Conservation (phyloP, 805 yeast species). For the Scheffersomyces stipitis region DNA sequence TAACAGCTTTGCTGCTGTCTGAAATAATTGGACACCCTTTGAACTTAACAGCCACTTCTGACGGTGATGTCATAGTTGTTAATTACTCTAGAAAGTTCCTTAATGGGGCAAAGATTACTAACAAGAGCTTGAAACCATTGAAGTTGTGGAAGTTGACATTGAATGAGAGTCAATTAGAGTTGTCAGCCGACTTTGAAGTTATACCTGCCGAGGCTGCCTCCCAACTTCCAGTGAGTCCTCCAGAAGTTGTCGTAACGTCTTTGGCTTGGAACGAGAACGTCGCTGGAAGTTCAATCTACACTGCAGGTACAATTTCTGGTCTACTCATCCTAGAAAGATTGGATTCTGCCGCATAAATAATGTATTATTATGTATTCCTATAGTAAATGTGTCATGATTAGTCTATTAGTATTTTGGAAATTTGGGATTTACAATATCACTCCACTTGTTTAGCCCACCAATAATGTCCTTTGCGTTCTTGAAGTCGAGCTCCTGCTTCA, state of each 20-base stretch:
- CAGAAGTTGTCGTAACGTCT: conserved; percentile 48
- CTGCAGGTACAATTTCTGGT: conserved; percentile 54
- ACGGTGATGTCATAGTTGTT: conserved; percentile 36
- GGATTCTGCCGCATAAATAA: conserved; percentile 19
- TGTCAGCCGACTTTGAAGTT: conserved; percentile 28
- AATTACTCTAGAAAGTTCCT: conserved; percentile 40
- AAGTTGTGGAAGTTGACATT: conserved; percentile 29
- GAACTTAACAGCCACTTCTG: conserved; percentile 30
- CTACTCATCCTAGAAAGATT: conserved; percentile 46
- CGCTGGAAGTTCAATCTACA: conserved; percentile 46
- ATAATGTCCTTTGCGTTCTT: conserved; percentile 58
- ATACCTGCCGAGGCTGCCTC: conserved; percentile 30
- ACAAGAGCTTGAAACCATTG: conserved; percentile 43
- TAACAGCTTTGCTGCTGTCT: conserved; percentile 28
- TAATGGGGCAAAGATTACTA: conserved; percentile 30
- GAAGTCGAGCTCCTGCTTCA: conserved; percentile 52
- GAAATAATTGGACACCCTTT: conserved; percentile 40
- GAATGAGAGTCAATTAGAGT: conserved; percentile 11
- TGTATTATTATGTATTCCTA: conserved; percentile 1
- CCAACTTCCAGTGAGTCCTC: conserved; percentile 42
- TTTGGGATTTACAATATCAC: conserved; percentile 52
- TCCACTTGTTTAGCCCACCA: conserved; percentile 80
- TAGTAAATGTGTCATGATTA: not conserved
- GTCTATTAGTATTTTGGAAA: conserved; percentile 60
- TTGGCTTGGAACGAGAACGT: conserved; percentile 59